Evolutionary conservation across 768 basidiomycete species (phyloP).

Genomic region (Termitomyces sp.): DNA sequence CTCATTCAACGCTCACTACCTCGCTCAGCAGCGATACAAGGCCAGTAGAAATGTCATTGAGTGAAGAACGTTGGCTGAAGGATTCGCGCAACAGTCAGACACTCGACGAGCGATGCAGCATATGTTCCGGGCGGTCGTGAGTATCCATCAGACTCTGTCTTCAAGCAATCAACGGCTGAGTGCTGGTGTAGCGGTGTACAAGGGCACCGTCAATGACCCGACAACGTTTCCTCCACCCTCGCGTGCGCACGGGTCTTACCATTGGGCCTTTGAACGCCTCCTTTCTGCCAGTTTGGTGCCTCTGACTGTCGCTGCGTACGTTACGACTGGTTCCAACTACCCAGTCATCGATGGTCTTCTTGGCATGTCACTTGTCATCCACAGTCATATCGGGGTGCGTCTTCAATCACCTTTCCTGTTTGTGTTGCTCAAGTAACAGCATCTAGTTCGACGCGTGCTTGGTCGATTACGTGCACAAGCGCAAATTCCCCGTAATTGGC

Average conservation of each 20-base stretch:
- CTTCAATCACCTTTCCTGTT: neutral
- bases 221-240: conserved; percentile 82
- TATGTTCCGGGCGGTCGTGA: conserved; percentile 72
- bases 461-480: conserved; percentile 87
- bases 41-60: conserved; percentile 20
- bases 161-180: neutral
- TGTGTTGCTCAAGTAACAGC: neutral
- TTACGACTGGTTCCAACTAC: conserved; percentile 66
- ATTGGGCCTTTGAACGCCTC: conserved; percentile 89
- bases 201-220: conserved; percentile 94
- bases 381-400: conserved; percentile 92
- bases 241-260: conserved; percentile 84
- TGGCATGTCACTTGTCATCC: conserved; percentile 82
- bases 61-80: neutral
- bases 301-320: conserved; percentile 81
- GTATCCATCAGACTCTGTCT: conserved; percentile 19
- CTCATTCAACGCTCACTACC: conserved; percentile 35
- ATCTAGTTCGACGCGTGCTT: conserved; percentile 78
- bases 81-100: conserved; percentile 28
- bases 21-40: conserved; percentile 32
- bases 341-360: conserved; percentile 89
- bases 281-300: conserved; percentile 87
- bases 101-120: conserved; percentile 27
- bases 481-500: conserved; percentile 89
- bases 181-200: conserved; percentile 59